Conservation (phyloP, 768 basidiomycete species). For the Pleurotus citrinopileatus region DNA sequence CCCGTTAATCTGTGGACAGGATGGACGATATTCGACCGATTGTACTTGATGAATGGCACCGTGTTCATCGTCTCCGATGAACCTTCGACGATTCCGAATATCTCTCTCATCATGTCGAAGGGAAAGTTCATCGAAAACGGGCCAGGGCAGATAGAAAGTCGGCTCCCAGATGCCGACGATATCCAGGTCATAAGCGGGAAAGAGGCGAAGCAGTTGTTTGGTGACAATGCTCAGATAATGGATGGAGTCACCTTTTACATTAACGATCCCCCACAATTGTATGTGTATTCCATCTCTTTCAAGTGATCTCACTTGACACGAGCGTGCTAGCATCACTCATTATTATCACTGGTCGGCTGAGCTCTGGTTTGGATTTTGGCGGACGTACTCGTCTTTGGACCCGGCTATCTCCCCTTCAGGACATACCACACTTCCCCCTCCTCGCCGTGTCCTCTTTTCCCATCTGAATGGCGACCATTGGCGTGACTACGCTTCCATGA, state of each 20-base stretch:
- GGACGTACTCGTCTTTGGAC: slow-evolving; percentile 83
- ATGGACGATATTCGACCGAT: slow-evolving; percentile 86
- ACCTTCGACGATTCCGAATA: slow-evolving; percentile 62
- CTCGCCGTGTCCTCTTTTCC: slow-evolving; percentile 74
- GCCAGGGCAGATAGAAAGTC: slow-evolving; percentile 46
- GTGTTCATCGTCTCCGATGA: slow-evolving; percentile 79
- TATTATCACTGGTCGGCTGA: slow-evolving; percentile 96
- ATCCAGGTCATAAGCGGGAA: slow-evolving; percentile 71
- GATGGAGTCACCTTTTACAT: slow-evolving; percentile 79
- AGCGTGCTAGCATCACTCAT: slow-evolving; percentile 65
- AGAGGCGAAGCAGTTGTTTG: slow-evolving; percentile 69
- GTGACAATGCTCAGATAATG: slow-evolving; percentile 66
- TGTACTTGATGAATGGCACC: slow-evolving; percentile 81
- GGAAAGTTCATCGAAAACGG: slow-evolving; percentile 59
- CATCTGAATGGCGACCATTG: slow-evolving; percentile 75
- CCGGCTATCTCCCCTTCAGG: slow-evolving; percentile 62
- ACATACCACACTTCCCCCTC: slow-evolving; percentile 67
- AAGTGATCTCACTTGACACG: slow-evolving; percentile 1
- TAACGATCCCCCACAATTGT: slow-evolving; percentile 89
- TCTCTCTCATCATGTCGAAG: slow-evolving; percentile 69
- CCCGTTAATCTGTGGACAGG: slow-evolving; percentile 39
- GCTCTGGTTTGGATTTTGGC: slow-evolving; percentile 90
- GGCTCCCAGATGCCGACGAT: slow-evolving; percentile 76
- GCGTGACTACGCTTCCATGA: slow-evolving; percentile 92
- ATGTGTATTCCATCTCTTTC: slow-evolving; percentile 23